phyloP scores from a whole-genome alignment of 169 alveolate species.

The Plasmodium vivax region DNA sequence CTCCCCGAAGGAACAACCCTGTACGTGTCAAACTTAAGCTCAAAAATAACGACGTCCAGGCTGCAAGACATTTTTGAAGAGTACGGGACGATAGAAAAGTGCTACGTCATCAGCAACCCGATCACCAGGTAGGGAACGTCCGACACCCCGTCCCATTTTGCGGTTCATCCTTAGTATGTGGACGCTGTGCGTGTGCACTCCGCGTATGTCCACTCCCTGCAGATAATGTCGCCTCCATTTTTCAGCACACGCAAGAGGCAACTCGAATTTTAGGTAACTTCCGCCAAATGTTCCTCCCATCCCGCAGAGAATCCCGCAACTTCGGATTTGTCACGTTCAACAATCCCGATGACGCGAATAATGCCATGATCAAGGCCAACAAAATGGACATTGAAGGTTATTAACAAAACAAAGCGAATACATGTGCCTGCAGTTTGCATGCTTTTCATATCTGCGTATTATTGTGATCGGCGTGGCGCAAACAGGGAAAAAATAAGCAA shows the following conservation, averaged over 20 bases:
- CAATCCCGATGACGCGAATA: conserved; percentile 48
- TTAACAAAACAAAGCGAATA: conserved; percentile 13
- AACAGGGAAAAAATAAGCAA: background rate
- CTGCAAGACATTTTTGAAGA: conserved; percentile 72
- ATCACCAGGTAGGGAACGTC: conserved; percentile 47
- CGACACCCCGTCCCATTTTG: background rate
- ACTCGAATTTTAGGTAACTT: background rate
- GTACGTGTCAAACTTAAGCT: conserved; percentile 70
- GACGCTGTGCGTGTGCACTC: too few species aligned
- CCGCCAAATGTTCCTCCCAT: background rate
- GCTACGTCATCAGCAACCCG: conserved; percentile 71
- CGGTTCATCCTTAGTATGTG: background rate
- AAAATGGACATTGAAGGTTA: conserved; percentile 75
- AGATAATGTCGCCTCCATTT: background rate
- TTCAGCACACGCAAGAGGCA: background rate
- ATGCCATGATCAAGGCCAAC: conserved; percentile 65
- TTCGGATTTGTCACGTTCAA: conserved; percentile 73
- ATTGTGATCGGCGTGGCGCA: background rate
- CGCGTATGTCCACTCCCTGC: background rate
- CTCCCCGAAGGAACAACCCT: conserved; percentile 41
- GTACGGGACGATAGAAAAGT: conserved; percentile 68
- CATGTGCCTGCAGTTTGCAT: background rate
- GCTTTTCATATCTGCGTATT: background rate
- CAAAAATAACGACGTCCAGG: conserved; percentile 63
- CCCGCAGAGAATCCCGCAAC: conserved; percentile 66